Conservation (phyloP, 192 early-diverging fungal species). For the Helicostylum pulchrum region DNA sequence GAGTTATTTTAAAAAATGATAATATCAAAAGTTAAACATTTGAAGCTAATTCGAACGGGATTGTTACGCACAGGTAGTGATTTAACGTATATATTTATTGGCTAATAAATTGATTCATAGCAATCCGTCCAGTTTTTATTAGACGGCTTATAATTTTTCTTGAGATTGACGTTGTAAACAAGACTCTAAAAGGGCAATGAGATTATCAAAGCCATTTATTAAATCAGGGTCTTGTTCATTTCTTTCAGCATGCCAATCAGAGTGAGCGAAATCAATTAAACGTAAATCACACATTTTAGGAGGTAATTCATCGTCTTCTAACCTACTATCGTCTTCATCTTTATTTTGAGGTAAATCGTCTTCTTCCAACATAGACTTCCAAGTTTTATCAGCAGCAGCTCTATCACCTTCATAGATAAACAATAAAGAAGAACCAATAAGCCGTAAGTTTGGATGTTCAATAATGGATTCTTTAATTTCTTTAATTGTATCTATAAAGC, state of each 20-base stretch:
- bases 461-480: conserved; percentile 58
- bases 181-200: conserved; percentile 52
- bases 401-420: conserved; percentile 78
- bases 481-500: conserved; percentile 56
- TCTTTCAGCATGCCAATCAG: conserved; percentile 56
- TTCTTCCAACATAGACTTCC: conserved; percentile 35
- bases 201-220: conserved; percentile 60
- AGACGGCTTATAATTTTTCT: conserved; percentile 13
- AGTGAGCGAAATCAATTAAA: conserved; percentile 91
- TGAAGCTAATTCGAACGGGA: no score
- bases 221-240: conserved; percentile 66
- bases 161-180: conserved; percentile 24
- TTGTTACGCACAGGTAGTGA: no score
- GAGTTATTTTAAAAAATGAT: no score
- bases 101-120: no score
- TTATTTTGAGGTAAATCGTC: conserved; percentile 23
- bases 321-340: conserved; percentile 27
- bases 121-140: no score
- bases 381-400: conserved; percentile 44
- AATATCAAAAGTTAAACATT: no score
- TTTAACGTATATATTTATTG: no score
- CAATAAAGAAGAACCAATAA: conserved; percentile 75
- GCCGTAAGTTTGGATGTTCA: conserved; percentile 45
- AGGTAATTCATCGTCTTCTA: conserved; percentile 20
- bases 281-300: conserved; percentile 61